Percentiles rank a stretch among this genome's conserved stretches.
phyloP scores from a whole-genome alignment of 1,284 basidiomycete genomes.

The Marasmius tenuissimus region DNA sequence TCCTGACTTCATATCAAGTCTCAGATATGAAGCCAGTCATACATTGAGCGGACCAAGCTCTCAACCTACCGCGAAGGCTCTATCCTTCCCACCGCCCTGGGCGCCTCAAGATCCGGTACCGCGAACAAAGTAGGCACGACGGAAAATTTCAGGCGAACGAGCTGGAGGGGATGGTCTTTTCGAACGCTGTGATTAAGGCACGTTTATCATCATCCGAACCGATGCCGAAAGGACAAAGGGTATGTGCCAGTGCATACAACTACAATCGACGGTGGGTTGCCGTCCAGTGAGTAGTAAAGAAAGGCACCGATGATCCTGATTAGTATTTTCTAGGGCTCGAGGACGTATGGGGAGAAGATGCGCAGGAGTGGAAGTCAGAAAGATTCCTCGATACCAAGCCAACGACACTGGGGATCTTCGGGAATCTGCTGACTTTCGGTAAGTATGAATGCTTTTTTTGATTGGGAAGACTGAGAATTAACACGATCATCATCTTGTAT shows the following conservation, averaged over 20 bases:
- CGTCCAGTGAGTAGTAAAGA: background rate
- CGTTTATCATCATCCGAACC: background rate
- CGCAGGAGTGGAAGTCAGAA: background rate
- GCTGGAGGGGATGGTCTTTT: background rate
- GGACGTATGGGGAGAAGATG: background rate
- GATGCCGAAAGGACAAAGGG: background rate
- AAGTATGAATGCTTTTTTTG: too few relatives aligned
- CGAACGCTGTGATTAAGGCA: background rate
- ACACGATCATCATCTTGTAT: too few relatives aligned
- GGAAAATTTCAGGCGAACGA: conserved; percentile 24
- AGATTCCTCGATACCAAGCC: background rate
- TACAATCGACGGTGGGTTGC: background rate
- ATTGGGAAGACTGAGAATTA: too few relatives aligned
- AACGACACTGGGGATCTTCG: background rate
- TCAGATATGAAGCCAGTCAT: too few relatives aligned
- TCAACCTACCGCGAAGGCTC: too few relatives aligned
- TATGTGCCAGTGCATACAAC: background rate
- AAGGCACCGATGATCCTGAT: background rate
- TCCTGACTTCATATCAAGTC: too few relatives aligned
- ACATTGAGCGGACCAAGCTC: too few relatives aligned
- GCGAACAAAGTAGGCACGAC: conserved; percentile 1
- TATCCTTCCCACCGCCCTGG: too few relatives aligned
- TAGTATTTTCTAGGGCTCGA: background rate
- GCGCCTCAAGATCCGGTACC: conserved; percentile 4
- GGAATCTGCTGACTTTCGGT: background rate